A percentile compares a stretch with the other conserved stretches of the same genome.
These are phyloP conservation scores for Mucor mucedo DNA, from an alignment of 371 early-diverging fungal genomes.

Conservation along the genomic window DNA sequence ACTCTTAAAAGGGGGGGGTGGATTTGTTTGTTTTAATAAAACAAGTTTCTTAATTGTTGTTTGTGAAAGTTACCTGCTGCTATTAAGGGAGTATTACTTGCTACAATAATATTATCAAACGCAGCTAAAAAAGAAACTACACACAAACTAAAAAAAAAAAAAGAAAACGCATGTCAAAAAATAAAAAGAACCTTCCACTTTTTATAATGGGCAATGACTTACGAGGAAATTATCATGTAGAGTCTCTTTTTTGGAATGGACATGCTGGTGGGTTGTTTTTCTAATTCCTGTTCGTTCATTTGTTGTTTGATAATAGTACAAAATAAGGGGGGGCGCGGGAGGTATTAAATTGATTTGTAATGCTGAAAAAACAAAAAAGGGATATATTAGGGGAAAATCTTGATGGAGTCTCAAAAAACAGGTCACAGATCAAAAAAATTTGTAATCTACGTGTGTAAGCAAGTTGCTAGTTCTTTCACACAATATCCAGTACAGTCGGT, in stretches of 20 bases:
- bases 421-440: too few species aligned
- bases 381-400: too few species aligned
- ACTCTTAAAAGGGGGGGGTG: slow-evolving; percentile 19
- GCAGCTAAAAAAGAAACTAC: slow-evolving; percentile 47
- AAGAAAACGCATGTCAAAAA: too few species aligned
- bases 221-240: slow-evolving; percentile 17
- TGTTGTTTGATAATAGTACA: too few species aligned
- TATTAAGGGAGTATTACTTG: slow-evolving; percentile 42
- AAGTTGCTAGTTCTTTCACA: too few species aligned
- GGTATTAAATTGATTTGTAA: too few species aligned
- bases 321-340: too few species aligned
- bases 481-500: too few species aligned
- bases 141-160: slow-evolving; percentile 31
- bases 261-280: not conserved
- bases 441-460: too few species aligned
- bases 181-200: not conserved
- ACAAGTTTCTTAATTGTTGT: not conserved
- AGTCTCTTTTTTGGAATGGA: slow-evolving; percentile 9
- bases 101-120: slow-evolving; percentile 47
- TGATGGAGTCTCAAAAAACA: too few species aligned
- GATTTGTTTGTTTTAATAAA: too few species aligned
- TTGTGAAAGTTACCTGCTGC: slow-evolving; percentile 30
- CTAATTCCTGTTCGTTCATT: not conserved
- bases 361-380: not conserved
- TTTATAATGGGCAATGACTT: not conserved